Conservation (phyloP, 768 basidiomycete genomes). For the Leccinum broughii region DNA sequence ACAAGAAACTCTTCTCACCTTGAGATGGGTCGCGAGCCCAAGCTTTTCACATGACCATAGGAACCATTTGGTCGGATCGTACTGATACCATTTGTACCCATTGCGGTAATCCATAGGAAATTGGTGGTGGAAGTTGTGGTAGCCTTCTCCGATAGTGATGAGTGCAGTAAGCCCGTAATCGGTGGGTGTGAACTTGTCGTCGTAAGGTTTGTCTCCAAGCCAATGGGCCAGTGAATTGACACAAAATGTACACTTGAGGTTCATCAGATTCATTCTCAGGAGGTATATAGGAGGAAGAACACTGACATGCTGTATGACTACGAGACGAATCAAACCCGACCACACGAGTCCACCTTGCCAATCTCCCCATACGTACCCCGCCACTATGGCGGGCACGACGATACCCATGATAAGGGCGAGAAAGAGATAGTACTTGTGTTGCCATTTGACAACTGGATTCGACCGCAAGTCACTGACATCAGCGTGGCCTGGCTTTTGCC, state of each 20-base stretch:
- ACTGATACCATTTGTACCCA: constrained; percentile 85
- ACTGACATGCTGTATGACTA: constrained; percentile 82
- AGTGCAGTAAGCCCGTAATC: constrained; percentile 86
- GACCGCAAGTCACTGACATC: constrained; percentile 81
- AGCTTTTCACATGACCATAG: constrained; percentile 47
- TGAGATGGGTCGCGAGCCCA: constrained; percentile 53
- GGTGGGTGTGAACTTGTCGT: constrained; percentile 89
- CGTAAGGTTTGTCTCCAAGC: constrained; percentile 47
- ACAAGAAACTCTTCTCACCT: constrained; percentile 29
- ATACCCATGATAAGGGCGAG: constrained; percentile 70
- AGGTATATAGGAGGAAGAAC: constrained; percentile 5
- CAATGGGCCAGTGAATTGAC: constrained; percentile 88
- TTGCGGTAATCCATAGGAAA: constrained; percentile 98
- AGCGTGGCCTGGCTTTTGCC: constrained; percentile 80
- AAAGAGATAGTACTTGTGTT: constrained; percentile 71
- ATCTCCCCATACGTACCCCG: constrained; percentile 24
- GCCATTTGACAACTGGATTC: constrained; percentile 78
- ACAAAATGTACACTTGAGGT: constrained; percentile 80
- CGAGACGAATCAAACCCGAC: constrained; percentile 52
- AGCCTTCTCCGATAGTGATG: constrained; percentile 91
- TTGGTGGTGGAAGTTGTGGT: constrained; percentile 95
- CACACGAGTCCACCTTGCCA: constrained; percentile 26
- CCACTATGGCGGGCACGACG: constrained; percentile 60
- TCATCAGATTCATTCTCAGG: not conserved
- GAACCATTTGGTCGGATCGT: constrained; percentile 91